These are phyloP conservation scores for Acrodontium crateriforme DNA, from an alignment of 2,329 filamentous ascomycete genomes.

Conservation along the genomic window DNA sequence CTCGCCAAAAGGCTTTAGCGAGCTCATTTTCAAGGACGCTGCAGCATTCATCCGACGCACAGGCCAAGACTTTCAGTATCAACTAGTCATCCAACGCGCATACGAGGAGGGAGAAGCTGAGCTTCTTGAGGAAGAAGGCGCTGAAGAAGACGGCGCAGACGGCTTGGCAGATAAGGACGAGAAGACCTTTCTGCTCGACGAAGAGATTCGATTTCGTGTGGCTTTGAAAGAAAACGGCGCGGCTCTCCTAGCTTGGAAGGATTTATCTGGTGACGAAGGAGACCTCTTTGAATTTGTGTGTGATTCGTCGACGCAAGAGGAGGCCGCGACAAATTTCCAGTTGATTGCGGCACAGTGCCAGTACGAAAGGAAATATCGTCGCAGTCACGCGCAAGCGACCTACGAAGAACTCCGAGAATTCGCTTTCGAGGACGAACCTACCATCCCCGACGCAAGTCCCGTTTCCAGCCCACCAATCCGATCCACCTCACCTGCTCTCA, in stretches of 20 bases:
- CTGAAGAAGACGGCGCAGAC: constrained; percentile 56
- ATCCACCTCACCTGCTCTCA: constrained; percentile 21
- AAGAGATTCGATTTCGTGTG: constrained; percentile 73
- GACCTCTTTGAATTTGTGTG: constrained; percentile 98
- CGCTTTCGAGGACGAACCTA: constrained; percentile 52
- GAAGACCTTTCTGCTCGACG: constrained; percentile 92
- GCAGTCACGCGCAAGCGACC: constrained; percentile 64
- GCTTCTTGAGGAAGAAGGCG: constrained; percentile 74
- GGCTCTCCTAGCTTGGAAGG: constrained; percentile 84
- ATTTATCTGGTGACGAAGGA: constrained; percentile 81
- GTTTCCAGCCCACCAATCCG: constrained; percentile 34
- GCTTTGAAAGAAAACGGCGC: constrained; percentile 69
- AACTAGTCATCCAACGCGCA: constrained; percentile 87
- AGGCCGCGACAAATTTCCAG: constrained; percentile 68
- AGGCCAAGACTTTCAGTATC: constrained; percentile 91
- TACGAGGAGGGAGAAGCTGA: constrained; percentile 98
- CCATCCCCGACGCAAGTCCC: constrained; percentile 47
- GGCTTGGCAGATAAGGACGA: constrained; percentile 79
- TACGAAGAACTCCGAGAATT: constrained; percentile 72
- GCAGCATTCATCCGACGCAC: constrained; percentile 84
- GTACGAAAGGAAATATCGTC: constrained; percentile 90
- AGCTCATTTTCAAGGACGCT: constrained; percentile 94
- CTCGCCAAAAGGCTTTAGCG: constrained; percentile 93
- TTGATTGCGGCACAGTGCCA: constrained; percentile 80
- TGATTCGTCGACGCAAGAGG: constrained; percentile 55